Base-by-base conservation (phyloP, 805 yeast species). In the Zygosaccharomyces gambellarensis region DNA sequence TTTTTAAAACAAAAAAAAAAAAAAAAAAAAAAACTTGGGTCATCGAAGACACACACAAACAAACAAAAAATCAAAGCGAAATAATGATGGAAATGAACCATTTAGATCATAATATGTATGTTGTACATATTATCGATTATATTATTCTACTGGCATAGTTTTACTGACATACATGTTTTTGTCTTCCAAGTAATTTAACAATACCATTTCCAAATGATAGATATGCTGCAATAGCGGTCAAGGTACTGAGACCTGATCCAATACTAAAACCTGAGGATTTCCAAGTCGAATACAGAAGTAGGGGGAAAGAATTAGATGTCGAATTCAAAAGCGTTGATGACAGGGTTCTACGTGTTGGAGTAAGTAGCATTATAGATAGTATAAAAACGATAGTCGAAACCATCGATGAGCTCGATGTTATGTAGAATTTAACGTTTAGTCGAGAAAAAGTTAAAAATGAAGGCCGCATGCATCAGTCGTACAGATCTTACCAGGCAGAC, bases 301-400 rank as follows among this genome's bases (percentile, higher is more conserved):
- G 69, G 3, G 76, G 64, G 1, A 59, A 55, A 17, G 53, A 52
- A 0, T 70, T 88, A 36, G 50, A 63, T 2, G 77, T 82, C 27
- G 53, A 59, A 1, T 86, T 87, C 56, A 64, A 70, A 6, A 88
- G 89, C 1, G 72, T 74, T 0, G 82, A 87, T 45, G 95, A 86
- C 55, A 71, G 96, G 39, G 82, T 82, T 5, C 76, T 90, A 45
- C 72, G 97, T 53, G 95, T 89, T 5, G 95, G 95, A 7, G 87
- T 86, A 17, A 88, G 89, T 66, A 85, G 84, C 55, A 78, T 86
- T 14, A 72, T 90, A 48, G 96, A 89, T 61, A 83, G 83, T 53
- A 65, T 88, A 48, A 84, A 84, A 60, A 82, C 94, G 0, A 78
- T 86, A 2, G 71, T 89, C 1, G 97, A 90, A 70, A 83, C 95